These are phyloP conservation scores for Coemansia interrupta DNA, from an alignment of 192 early-diverging fungal species.

Conservation along the genomic window DNA sequence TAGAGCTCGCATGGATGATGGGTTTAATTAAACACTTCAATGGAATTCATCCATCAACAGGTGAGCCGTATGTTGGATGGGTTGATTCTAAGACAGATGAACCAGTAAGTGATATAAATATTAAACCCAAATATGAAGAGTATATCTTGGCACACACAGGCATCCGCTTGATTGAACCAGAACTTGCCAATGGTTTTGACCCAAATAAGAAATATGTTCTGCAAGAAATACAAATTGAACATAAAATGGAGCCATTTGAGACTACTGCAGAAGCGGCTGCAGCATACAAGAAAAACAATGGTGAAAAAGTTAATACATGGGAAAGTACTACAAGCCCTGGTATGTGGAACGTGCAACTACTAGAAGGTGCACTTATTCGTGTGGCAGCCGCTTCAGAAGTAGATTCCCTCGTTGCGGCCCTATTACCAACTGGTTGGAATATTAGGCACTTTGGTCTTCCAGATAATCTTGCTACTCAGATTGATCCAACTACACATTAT, in stretches of 20 bases:
- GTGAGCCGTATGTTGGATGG: conserved; percentile 79
- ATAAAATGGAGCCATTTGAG: conserved; percentile 86
- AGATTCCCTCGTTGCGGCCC: conserved; percentile 77
- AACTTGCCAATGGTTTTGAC: conserved; percentile 82
- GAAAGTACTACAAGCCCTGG: too few relatives aligned
- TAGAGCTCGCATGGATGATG: conserved; percentile 95
- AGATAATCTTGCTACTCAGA: conserved; percentile 81
- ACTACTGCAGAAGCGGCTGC: conserved; percentile 79
- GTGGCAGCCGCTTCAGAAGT: conserved; percentile 16
- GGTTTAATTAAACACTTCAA: conserved; percentile 60
- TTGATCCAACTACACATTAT: conserved; percentile 82
- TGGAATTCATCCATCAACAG: conserved; percentile 8
- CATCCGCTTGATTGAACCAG: conserved; percentile 90
- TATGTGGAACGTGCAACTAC: too few relatives aligned
- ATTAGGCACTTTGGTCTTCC: conserved; percentile 84
- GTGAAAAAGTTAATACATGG: not conserved
- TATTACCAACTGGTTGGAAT: conserved; percentile 88
- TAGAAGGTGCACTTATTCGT: too few relatives aligned
- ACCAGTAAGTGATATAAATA: conserved; percentile 76
- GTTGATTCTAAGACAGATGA: conserved; percentile 80
- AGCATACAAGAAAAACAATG: conserved; percentile 12
- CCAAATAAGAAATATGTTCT: conserved; percentile 77
- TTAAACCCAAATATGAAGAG: conserved; percentile 90
- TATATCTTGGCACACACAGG: conserved; percentile 87
- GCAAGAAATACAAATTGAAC: conserved; percentile 84